Percentiles rank a stretch among this genome's conserved stretches.
phyloP scores from a whole-genome alignment of 2,329 filamentous ascomycete species.

The Endocalyx cinctus region DNA sequence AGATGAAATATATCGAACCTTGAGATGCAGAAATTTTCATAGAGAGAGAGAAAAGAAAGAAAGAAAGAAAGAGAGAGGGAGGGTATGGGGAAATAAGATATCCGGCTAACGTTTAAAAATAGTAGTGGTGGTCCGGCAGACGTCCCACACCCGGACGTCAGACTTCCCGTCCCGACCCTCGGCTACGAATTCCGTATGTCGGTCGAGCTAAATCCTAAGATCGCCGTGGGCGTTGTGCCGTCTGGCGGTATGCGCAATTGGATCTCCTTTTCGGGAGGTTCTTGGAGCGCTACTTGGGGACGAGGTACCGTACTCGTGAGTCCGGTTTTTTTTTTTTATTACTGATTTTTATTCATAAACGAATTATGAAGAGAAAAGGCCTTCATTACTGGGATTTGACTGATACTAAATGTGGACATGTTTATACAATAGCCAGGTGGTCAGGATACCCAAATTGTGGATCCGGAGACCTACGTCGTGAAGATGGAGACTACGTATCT shows the following conservation, averaged over 20 bases:
- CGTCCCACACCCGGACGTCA: constrained; percentile 31
- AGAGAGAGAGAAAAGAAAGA: too few relatives aligned
- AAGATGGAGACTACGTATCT: constrained; percentile 45
- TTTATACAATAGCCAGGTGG: constrained; percentile 24
- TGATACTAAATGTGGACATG: too few relatives aligned
- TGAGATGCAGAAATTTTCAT: too few relatives aligned
- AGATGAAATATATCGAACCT: too few relatives aligned
- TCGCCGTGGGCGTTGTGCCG: constrained; percentile 37
- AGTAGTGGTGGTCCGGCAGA: too few relatives aligned
- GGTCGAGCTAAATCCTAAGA: constrained; percentile 38
- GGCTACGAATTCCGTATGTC: constrained; percentile 48
- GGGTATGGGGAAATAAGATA: too few relatives aligned
- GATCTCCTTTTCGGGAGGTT: constrained; percentile 42
- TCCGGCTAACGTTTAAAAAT: too few relatives aligned
- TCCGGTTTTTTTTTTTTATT: background rate
- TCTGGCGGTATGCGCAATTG: constrained; percentile 41
- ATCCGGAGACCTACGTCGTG: constrained; percentile 21
- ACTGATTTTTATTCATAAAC: background rate
- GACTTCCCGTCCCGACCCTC: constrained; percentile 41
- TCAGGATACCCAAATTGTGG: constrained; percentile 31
- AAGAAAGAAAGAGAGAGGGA: too few relatives aligned
- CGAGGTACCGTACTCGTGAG: constrained; percentile 38
- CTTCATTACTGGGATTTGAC: too few relatives aligned
- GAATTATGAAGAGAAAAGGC: constrained; percentile 2
- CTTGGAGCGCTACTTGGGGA: constrained; percentile 45